Percentiles rank a stretch among this genome's conserved stretches.
Conservation (phyloP, 768 basidiomycete species). For the Tricholoma sp. region DNA sequence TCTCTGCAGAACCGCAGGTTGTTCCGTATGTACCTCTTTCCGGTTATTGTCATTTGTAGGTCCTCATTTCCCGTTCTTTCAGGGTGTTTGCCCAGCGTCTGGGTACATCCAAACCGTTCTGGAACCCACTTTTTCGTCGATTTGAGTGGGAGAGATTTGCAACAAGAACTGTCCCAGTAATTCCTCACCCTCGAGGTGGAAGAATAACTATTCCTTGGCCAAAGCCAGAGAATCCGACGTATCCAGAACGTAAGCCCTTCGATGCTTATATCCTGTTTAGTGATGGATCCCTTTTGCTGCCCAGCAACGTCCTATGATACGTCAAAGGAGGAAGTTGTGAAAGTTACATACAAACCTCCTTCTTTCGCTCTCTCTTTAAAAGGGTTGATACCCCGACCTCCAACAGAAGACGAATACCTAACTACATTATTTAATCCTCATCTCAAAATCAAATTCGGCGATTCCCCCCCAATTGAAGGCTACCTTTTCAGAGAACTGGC, state of each 20-base stretch:
- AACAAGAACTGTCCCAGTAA: conserved; percentile 52
- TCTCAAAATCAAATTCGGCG: conserved; percentile 36
- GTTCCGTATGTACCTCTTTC: conserved; percentile 40
- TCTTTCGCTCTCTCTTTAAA: conserved; percentile 35
- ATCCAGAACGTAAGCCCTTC: conserved; percentile 38
- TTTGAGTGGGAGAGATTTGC: conserved; percentile 75
- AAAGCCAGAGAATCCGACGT: conserved; percentile 32
- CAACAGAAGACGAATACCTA: conserved; percentile 54
- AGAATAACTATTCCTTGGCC: conserved; percentile 70
- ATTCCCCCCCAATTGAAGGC: conserved; percentile 59
- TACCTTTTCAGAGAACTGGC: conserved; percentile 66
- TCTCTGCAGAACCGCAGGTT: conserved; percentile 29
- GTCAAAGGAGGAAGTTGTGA: conserved; percentile 48
- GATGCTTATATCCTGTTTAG: neutral
- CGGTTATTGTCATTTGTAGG: neutral
- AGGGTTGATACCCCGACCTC: conserved; percentile 34
- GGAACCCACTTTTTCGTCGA: conserved; percentile 47
- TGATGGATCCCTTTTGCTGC: conserved; percentile 3
- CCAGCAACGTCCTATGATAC: conserved; percentile 66
- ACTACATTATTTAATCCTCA: conserved; percentile 52
- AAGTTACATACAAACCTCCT: conserved; percentile 69
- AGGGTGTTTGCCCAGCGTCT: conserved; percentile 79
- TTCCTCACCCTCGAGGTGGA: conserved; percentile 38
- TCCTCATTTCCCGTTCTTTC: neutral
- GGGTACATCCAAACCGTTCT: conserved; percentile 54